Percentiles rank a stretch among this genome's conserved stretches.
phyloP scores from a whole-genome alignment of 306 rosid genomes.

The Castanea mollissima region DNA sequence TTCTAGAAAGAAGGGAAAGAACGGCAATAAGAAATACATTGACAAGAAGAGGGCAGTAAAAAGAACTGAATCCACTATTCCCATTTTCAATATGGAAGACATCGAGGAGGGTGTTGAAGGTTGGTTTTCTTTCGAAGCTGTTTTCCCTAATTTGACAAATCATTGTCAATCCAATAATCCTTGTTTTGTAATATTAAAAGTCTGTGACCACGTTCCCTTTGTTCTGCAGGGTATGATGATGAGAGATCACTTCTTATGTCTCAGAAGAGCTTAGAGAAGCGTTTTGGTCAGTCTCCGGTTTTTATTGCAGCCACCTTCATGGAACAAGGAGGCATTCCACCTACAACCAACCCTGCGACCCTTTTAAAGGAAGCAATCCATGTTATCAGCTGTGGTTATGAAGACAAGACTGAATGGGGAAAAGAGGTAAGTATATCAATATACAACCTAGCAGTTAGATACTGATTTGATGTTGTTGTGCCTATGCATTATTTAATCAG shows the following conservation, averaged over 20 bases:
- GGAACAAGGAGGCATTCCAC: slow-evolving; percentile 99
- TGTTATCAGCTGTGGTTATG: slow-evolving; percentile 98
- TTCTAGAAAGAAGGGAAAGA: slow-evolving; percentile 78
- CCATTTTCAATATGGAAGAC: slow-evolving; percentile 93
- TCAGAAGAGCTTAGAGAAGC: slow-evolving; percentile 95
- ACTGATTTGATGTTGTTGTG: slow-evolving; percentile 4
- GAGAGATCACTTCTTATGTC: slow-evolving; percentile 93
- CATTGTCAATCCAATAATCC: slow-evolving; percentile 6
- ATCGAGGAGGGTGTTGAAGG: slow-evolving; percentile 99
- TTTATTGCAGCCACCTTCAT: slow-evolving; percentile 96
- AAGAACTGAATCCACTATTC: slow-evolving; percentile 90
- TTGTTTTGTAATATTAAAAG: slow-evolving; percentile 1
- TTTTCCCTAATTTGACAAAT: neutral
- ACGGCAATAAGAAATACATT: slow-evolving; percentile 61
- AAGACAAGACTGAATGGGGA: slow-evolving; percentile 99
- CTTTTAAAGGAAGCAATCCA: slow-evolving; percentile 98
- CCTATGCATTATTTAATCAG: slow-evolving; percentile 2
- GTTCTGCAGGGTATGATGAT: slow-evolving; percentile 82
- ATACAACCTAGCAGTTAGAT: slow-evolving; percentile 1
- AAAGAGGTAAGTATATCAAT: slow-evolving; percentile 69
- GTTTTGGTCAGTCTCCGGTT: slow-evolving; percentile 98
- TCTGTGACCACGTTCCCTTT: neutral
- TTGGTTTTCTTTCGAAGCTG: slow-evolving; percentile 29
- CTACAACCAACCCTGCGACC: slow-evolving; percentile 93
- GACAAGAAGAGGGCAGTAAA: slow-evolving; percentile 83